These are phyloP conservation scores for Phlebiopsis gigantea DNA, from an alignment of 768 basidiomycete species.

Conservation along the genomic window DNA sequence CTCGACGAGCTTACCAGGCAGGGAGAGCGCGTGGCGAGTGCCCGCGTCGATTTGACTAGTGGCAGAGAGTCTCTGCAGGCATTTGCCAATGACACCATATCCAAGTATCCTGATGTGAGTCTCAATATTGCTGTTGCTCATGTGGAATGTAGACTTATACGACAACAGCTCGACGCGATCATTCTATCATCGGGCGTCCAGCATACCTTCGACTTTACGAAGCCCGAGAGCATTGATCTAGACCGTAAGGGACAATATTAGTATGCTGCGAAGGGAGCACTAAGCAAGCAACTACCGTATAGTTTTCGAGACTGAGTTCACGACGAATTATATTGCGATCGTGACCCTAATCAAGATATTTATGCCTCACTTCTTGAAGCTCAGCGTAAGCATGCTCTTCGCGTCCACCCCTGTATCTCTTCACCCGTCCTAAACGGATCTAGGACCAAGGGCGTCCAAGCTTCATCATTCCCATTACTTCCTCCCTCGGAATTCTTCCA, in stretches of 20 bases:
- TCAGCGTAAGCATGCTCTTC: conserved; percentile 34
- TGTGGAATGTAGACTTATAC: not conserved
- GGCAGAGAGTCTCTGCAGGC: conserved; percentile 34
- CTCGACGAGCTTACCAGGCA: conserved; percentile 40
- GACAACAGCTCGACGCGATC: conserved; percentile 46
- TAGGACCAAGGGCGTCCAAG: conserved; percentile 42
- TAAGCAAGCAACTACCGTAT: not conserved
- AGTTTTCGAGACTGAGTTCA: conserved; percentile 44
- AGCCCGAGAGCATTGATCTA: conserved; percentile 35
- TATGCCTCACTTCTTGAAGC: conserved; percentile 49
- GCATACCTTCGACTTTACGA: conserved; percentile 40
- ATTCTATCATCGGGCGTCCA: conserved; percentile 52
- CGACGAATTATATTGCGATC: conserved; percentile 49
- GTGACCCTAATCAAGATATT: conserved; percentile 44
- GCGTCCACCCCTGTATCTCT: not conserved
- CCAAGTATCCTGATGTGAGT: conserved; percentile 44
- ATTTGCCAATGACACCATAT: conserved; percentile 36
- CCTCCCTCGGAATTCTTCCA: conserved; percentile 45
- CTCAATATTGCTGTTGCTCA: not conserved
- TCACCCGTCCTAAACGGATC: not conserved
- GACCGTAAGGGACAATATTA: conserved; percentile 28
- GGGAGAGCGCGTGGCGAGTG: conserved; percentile 32
- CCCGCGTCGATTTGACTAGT: conserved; percentile 39
- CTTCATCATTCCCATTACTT: conserved; percentile 48
- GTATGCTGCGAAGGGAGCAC: not conserved